Percentiles rank a stretch among this genome's conserved stretches.
Evolutionary conservation across 108 stramenopile genomes (phyloP).

Genomic region (Stephanodiscus triporus): DNA sequence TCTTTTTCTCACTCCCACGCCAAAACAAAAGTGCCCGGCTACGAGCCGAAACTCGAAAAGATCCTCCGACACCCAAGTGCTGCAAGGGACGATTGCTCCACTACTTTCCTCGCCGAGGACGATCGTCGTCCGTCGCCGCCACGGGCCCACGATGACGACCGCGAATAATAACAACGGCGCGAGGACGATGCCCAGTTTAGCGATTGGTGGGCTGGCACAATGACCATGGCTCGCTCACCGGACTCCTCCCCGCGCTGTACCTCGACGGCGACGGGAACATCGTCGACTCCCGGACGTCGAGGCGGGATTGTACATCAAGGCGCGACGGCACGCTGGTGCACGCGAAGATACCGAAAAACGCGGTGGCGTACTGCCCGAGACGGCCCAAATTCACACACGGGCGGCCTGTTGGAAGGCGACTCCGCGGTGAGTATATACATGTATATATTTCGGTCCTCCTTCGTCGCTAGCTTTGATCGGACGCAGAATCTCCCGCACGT

Average conservation of each 20-base stretch:
- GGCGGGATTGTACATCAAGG: slow-evolving; percentile 86
- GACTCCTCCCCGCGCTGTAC: slow-evolving; percentile 83
- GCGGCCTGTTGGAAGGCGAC: slow-evolving; percentile 90
- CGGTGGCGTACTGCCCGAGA: slow-evolving; percentile 90
- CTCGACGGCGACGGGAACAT: slow-evolving; percentile 53
- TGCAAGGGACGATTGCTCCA: slow-evolving; percentile 93
- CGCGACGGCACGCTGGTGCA: slow-evolving; percentile 65
- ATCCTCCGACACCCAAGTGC: slow-evolving; percentile 65
- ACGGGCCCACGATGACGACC: background rate
- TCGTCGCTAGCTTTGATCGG: background rate
- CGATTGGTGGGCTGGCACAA: slow-evolving; percentile 96
- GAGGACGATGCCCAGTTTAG: slow-evolving; percentile 38
- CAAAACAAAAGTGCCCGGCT: slow-evolving; percentile 34
- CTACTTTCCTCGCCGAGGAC: slow-evolving; percentile 73
- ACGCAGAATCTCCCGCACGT: background rate
- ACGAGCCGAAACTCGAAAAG: slow-evolving; percentile 53
- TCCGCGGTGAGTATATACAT: slow-evolving; percentile 71
- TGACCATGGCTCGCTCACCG: slow-evolving; percentile 91
- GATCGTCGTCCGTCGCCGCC: too few species aligned
- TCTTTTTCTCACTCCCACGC: background rate
- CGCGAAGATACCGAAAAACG: slow-evolving; percentile 64
- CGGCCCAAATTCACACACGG: slow-evolving; percentile 92
- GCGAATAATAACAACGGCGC: background rate
- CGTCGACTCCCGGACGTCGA: slow-evolving; percentile 51
- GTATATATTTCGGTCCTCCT: background rate